Percentiles rank a stretch among this genome's conserved stretches.
Conservation (phyloP, 2,329 filamentous ascomycete species). For the Coleophoma cylindrospora region DNA sequence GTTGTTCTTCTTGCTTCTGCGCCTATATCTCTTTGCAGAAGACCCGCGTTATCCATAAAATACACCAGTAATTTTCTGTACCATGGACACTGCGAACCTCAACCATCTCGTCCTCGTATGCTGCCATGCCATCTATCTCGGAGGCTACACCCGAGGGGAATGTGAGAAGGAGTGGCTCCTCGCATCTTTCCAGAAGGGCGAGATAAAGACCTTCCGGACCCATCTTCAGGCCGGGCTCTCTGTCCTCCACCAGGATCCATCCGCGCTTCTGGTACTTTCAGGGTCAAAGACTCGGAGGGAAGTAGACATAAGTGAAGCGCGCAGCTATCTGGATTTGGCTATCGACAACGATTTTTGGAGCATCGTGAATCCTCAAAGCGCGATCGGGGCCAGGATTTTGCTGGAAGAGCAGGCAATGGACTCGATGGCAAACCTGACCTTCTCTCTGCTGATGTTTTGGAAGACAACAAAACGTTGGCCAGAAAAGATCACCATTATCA, state of each 20-base stretch:
- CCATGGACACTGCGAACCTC: no score
- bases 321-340: slow-evolving; percentile 52
- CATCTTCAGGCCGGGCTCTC: slow-evolving; percentile 66
- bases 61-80: no score
- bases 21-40: no score
- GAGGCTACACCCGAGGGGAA: slow-evolving; percentile 37
- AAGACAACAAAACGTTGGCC: slow-evolving; percentile 45
- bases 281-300: slow-evolving; percentile 45
- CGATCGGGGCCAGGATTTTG: slow-evolving; percentile 31
- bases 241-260: slow-evolving; percentile 38
- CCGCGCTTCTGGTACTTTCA: slow-evolving; percentile 17
- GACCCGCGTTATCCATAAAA: no score
- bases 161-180: slow-evolving; percentile 64
- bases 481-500: slow-evolving; percentile 53
- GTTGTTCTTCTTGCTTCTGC: no score
- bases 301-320: slow-evolving; percentile 53
- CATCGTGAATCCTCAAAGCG: slow-evolving; percentile 22
- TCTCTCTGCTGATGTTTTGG: slow-evolving; percentile 48
- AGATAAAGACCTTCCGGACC: slow-evolving; percentile 73
- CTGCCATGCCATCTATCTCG: slow-evolving; percentile 76
- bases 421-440: slow-evolving; percentile 80
- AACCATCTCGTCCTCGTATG: slow-evolving; percentile 70
- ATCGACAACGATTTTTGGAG: slow-evolving; percentile 40
- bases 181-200: slow-evolving; percentile 70
- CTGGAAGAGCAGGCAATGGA: slow-evolving; percentile 73